Evolutionary conservation across 352 stramenopile species (phyloP), one percentile per base, ranked within the genome.

Genomic region (Phytophthora pistaciae): DNA sequence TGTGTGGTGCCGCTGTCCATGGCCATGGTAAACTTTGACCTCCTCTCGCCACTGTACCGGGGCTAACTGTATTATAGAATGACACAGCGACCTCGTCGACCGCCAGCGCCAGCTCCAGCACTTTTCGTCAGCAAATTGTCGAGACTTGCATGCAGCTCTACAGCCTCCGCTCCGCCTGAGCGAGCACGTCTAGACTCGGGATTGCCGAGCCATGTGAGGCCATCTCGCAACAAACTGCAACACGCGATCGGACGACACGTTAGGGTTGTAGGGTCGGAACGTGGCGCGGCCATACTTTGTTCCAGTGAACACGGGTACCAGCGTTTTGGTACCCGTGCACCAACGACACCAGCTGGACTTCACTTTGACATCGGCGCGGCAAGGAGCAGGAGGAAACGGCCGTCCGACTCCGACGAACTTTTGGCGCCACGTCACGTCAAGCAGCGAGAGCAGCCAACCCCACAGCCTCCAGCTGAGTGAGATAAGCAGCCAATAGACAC

Each of bases 191-290:
- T 14, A 55, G 7, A 21, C 36, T 7, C 11, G 21, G 27, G 5
- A 53, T 49, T 48, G 52, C 60, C 20, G 59, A 71, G 49, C 42
- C 31, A 11, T 50, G 16, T 53, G 16, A 31, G 31, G 16, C 5
- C 31, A 67, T 9, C 33, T 40, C 33, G 33, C 31, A 36, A 38
- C 31, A 38, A 38, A 66, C 57, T 75, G 70, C 68, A 68, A 66
- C 68, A 50, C 53, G 49, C 72, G 67, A 79, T 74, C n/a, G 40
- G 61, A 79, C 72, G 62, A 76, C 42, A 25, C 10, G 21, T 9
- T 68, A 72, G 36, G 66, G 72, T 16, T 44, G 13, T 44, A 38
- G 31, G 31, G 66, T 78, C 66, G 71, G 71, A 78, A 65, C 61
- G 29, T 69, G 48, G 55, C 44, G 21, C 62, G 60, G 27, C 25